phyloP scores from a whole-genome alignment of 495 filamentous ascomycete species.

The Margaritispora aquatica region DNA sequence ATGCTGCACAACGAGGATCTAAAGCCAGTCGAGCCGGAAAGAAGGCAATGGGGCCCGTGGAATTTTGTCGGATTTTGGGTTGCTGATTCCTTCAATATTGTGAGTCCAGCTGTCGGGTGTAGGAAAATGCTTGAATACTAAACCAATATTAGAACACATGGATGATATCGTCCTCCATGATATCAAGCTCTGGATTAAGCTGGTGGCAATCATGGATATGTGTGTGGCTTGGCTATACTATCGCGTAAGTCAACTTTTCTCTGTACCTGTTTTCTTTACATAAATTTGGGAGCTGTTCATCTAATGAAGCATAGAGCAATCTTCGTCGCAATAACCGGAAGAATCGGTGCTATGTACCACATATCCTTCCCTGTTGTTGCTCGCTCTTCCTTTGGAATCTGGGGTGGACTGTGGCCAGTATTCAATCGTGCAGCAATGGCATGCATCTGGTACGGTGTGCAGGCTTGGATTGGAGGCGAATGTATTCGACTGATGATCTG shows the following conservation, averaged over 20 bases:
- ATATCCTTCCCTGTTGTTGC: conserved; percentile 79
- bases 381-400: conserved; percentile 76
- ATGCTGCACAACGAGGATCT: conserved; percentile 91
- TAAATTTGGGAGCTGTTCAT: no score
- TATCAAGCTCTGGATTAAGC: conserved; percentile 61
- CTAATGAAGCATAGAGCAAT: no score
- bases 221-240: conserved; percentile 77
- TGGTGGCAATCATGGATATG: conserved; percentile 83
- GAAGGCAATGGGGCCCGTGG: conserved; percentile 80
- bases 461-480: conserved; percentile 76
- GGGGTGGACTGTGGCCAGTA: conserved; percentile 85
- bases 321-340: conserved; percentile 74
- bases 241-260: no score
- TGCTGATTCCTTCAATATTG: conserved; percentile 90
- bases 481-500: conserved; percentile 79
- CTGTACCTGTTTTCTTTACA: no score
- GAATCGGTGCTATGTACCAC: conserved; percentile 86
- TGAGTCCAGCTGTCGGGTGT: background rate
- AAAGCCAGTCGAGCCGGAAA: conserved; percentile 80
- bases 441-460: conserved; percentile 83
- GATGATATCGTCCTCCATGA: conserved; percentile 90
- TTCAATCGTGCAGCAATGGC: conserved; percentile 88
- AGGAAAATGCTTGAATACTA: background rate
- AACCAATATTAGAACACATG: conserved; percentile 60
- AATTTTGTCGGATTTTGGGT: conserved; percentile 93